Evolutionary conservation across 2,329 filamentous ascomycete species (phyloP).

Genomic region (Aspergillus viridinutans): DNA sequence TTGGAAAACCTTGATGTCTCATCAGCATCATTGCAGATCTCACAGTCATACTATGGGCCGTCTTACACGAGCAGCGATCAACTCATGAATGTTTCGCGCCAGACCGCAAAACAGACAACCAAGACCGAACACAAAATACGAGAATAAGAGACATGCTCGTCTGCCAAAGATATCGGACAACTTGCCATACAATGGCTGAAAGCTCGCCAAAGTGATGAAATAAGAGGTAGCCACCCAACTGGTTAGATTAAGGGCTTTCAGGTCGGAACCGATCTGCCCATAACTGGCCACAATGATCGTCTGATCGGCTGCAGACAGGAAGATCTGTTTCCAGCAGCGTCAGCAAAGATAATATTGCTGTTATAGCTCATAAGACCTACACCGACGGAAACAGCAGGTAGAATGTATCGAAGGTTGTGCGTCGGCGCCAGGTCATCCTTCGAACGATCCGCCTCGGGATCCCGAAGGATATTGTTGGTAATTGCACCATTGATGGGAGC

Average conservation of each 20-base stretch:
- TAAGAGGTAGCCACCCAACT: slow-evolving; percentile 71
- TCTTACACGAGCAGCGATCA: slow-evolving; percentile 59
- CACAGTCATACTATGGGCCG: slow-evolving; percentile 20
- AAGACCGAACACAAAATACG: slow-evolving; percentile 52
- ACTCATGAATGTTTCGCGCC: slow-evolving; percentile 58
- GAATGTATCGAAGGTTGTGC: slow-evolving; percentile 52
- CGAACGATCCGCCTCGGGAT: slow-evolving; percentile 15
- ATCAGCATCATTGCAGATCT: slow-evolving; percentile 4
- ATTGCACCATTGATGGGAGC: slow-evolving; percentile 22
- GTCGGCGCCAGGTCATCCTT: slow-evolving; percentile 44
- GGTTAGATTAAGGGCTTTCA: slow-evolving; percentile 69
- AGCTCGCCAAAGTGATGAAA: slow-evolving; percentile 69
- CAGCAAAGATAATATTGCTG: background rate
- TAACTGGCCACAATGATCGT: slow-evolving; percentile 76
- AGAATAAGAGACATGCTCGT: slow-evolving; percentile 48
- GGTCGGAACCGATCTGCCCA: slow-evolving; percentile 69
- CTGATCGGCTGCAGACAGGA: slow-evolving; percentile 69
- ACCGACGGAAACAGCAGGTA: slow-evolving; percentile 60
- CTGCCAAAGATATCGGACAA: slow-evolving; percentile 59
- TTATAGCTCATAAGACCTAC: slow-evolving; percentile 38
- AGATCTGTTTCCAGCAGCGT: slow-evolving; percentile 50
- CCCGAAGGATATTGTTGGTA: slow-evolving; percentile 8
- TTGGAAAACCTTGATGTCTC: slow-evolving; percentile 45
- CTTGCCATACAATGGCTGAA: slow-evolving; percentile 64
- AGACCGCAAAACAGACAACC: slow-evolving; percentile 53